phyloP scores from a whole-genome alignment of 306 rosid species.

The Acacia acuminata region DNA sequence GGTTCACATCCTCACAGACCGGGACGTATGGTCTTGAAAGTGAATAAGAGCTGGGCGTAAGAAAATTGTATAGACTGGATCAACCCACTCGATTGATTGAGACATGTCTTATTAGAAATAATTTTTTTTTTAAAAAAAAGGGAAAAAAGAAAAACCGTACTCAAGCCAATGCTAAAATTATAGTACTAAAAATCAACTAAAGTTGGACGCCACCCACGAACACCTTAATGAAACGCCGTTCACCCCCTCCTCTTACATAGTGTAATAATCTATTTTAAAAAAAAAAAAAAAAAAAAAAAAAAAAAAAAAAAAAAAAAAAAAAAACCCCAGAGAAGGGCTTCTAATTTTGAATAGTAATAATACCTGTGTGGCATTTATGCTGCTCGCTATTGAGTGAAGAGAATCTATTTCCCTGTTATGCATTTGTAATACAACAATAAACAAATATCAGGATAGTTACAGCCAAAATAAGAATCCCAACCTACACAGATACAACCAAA shows the following conservation, averaged over 20 bases:
- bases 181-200: not conserved
- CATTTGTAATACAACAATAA: constrained; percentile 18
- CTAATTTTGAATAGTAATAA: constrained; percentile 23
- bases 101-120: not conserved
- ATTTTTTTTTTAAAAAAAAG: too few species aligned
- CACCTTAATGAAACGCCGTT: not conserved
- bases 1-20: too few species aligned
- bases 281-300: too few species aligned
- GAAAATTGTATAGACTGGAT: not conserved
- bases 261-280: too few species aligned
- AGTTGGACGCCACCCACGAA: not conserved
- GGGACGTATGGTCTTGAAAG: not conserved
- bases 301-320: too few species aligned
- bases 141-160: not conserved
- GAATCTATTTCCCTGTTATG: constrained; percentile 70
- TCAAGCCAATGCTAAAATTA: not conserved
- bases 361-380: constrained; percentile 55
- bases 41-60: not conserved
- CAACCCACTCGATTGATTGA: not conserved
- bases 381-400: constrained; percentile 43
- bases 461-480: constrained; percentile 20
- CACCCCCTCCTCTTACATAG: not conserved
- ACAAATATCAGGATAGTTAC: constrained; percentile 23
- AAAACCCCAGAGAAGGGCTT: too few species aligned
- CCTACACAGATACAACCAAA: constrained; percentile 15